Percentiles rank a stretch among this genome's conserved stretches.
Conservation (phyloP, 1,139 yeast genomes). For the Trichomonascaceae sp. region DNA sequence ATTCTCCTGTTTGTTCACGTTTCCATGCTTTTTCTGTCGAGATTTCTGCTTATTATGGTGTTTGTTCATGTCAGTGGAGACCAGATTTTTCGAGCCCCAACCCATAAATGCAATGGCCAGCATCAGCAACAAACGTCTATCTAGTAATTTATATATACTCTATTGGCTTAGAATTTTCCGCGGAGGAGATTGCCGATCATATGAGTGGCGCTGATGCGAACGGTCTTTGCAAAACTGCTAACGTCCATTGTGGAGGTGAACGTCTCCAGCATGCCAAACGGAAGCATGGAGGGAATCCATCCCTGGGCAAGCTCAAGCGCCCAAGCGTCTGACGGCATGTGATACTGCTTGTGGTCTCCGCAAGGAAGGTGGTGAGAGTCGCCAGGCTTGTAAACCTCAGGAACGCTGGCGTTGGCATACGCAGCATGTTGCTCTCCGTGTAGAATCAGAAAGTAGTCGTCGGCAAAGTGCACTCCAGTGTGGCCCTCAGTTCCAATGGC, state of each 20-base stretch:
- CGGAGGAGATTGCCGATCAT: conserved; percentile 55
- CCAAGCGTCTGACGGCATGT: conserved; percentile 59
- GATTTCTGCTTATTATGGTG: too few relatives aligned
- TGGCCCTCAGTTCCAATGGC: conserved; percentile 95
- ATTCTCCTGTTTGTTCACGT: conserved; percentile 6
- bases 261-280: conserved; percentile 82
- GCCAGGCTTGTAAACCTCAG: conserved; percentile 57
- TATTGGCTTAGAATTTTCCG: conserved; percentile 59
- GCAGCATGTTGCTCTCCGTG: conserved; percentile 71
- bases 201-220: conserved; percentile 59
- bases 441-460: conserved; percentile 87
- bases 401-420: conserved; percentile 41
- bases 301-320: conserved; percentile 97
- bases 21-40: conserved; percentile 6
- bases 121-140: too few relatives aligned
- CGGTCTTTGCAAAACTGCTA: conserved; percentile 53
- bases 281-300: conserved; percentile 96
- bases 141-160: too few relatives aligned
- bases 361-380: conserved; percentile 65
- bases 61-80: too few relatives aligned
- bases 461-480: conserved; percentile 89
- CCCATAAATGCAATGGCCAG: too few relatives aligned
- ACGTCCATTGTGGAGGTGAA: conserved; percentile 71
- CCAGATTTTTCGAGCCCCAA: too few relatives aligned
- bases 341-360: conserved; percentile 71